Conservation (phyloP, 2,329 filamentous ascomycete genomes). For the Phialocephala sp. region DNA sequence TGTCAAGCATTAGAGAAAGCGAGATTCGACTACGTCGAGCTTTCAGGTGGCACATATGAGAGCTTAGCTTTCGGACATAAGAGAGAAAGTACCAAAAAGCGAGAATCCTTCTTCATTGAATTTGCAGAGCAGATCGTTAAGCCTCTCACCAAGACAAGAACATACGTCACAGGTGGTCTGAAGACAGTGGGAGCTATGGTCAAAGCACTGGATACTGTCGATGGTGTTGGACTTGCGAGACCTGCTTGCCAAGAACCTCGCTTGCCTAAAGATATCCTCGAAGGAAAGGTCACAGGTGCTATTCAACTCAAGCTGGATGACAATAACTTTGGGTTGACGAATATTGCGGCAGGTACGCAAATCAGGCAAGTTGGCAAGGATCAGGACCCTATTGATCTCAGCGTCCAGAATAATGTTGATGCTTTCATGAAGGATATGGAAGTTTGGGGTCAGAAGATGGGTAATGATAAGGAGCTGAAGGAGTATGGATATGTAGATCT, state of each 20-base stretch:
- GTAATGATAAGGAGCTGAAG: slow-evolving; percentile 45
- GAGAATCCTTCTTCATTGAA: slow-evolving; percentile 73
- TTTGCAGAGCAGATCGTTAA: slow-evolving; percentile 61
- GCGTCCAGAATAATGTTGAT: slow-evolving; percentile 52
- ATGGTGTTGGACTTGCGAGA: slow-evolving; percentile 56
- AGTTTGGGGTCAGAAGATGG: slow-evolving; percentile 49
- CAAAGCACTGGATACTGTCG: slow-evolving; percentile 52
- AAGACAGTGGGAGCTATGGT: slow-evolving; percentile 58
- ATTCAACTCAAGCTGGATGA: slow-evolving; percentile 55
- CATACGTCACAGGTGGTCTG: slow-evolving; percentile 68
- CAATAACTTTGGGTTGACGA: slow-evolving; percentile 52
- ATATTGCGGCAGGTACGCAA: slow-evolving; percentile 36
- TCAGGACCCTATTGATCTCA: slow-evolving; percentile 58
- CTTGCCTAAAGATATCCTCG: slow-evolving; percentile 48
- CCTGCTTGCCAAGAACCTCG: slow-evolving; percentile 52
- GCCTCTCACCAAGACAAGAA: slow-evolving; percentile 51
- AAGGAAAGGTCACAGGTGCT: slow-evolving; percentile 52
- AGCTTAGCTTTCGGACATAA: slow-evolving; percentile 47
- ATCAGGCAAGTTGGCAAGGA: slow-evolving; percentile 55
- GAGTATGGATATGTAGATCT: slow-evolving; percentile 53
- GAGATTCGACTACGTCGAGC: slow-evolving; percentile 69
- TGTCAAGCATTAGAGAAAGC: slow-evolving; percentile 55
- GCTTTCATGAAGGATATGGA: slow-evolving; percentile 55
- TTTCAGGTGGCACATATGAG: slow-evolving; percentile 68
- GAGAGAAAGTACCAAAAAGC: slow-evolving; percentile 50